phyloP scores from a whole-genome alignment of 768 basidiomycete genomes.

The Auriscalpium vulgare region DNA sequence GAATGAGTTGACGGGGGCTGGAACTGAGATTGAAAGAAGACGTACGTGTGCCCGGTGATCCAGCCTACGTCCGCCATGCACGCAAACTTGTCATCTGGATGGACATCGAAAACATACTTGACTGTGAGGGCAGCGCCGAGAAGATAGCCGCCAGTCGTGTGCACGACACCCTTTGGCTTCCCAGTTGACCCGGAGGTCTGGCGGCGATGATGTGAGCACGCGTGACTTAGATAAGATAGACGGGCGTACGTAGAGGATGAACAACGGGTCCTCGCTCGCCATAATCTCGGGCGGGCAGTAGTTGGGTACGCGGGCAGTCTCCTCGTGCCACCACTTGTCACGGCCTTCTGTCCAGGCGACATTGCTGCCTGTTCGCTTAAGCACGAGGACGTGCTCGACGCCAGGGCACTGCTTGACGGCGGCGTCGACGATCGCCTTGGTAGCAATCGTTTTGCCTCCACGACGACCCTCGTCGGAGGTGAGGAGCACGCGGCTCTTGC shows the following conservation, averaged over 20 bases:
- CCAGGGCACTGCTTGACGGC: slow-evolving; percentile 78
- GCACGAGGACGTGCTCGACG: slow-evolving; percentile 87
- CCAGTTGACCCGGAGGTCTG: slow-evolving; percentile 93
- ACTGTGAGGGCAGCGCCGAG: slow-evolving; percentile 87
- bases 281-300: slow-evolving; percentile 89
- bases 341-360: slow-evolving; percentile 77
- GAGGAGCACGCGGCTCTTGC: slow-evolving; percentile 83
- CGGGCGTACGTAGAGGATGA: slow-evolving; percentile 89
- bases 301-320: slow-evolving; percentile 69
- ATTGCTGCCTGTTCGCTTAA: slow-evolving; percentile 77
- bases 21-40: neutral
- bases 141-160: slow-evolving; percentile 84
- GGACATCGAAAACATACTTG: slow-evolving; percentile 97
- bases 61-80: slow-evolving; percentile 99
- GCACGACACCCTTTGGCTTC: slow-evolving; percentile 95
- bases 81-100: slow-evolving; percentile 91
- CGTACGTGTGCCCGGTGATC: slow-evolving; percentile 92
- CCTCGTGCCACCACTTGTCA: slow-evolving; percentile 97
- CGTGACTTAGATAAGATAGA: neutral
- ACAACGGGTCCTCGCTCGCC: slow-evolving; percentile 91
- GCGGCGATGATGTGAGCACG: slow-evolving; percentile 1
- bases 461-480: slow-evolving; percentile 92
- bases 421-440: slow-evolving; percentile 88
- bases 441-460: slow-evolving; percentile 92
- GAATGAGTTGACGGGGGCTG: neutral